Base-by-base conservation (phyloP, 75 land plant genomes). In the Pinus albicaulis region DNA sequence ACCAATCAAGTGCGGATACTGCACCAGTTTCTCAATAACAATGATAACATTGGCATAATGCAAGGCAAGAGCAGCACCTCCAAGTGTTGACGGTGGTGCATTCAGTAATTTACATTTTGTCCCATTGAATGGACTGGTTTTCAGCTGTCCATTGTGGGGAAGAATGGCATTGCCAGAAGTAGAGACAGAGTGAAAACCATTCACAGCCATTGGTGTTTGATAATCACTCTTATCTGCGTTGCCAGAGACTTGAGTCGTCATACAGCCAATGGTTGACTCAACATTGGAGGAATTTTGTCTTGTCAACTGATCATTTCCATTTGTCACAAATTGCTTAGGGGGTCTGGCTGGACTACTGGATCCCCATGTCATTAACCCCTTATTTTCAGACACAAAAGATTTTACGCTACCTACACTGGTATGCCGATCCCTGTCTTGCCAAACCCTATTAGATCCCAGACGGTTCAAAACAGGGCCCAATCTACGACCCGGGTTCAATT, bases 11-110 rank as follows among this genome's bases (percentile, higher is more conserved):
- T 98, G 98, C 3, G 98, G 99, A 73, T 86, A 98, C 15, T 84
- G 77, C 26, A 92, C 90, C 74, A 98, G 73, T 86, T 95, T 98
- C 83, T 98, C 96, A 12, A 94, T 83, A 41, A 98, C 88, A 58
- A 98, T 95, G 13, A 98, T 92, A 55, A 95, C 89, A 84, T 98
- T 98, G 15, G 99, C 92, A 86, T 98, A 98, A 73, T 95, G 99
- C 77, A 91, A 68, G 11, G 99, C 93, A 22, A 98, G 86, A 56
- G 93, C 98, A 56, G 98, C 90, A 15, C 98, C 98, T 28, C 99
- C 99, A 76, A 98, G 80, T 11, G 99, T 91, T 22, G 86, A 81
- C 36, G 93, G 85, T 22, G 93, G 79, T 15, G 98, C 99, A 78
- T 81, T 83, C 53, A 76, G 65, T 17, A 89, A 61, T 76, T 78